Base-by-base conservation (phyloP, 345 rosid genomes). In the Salix suchowensis region DNA sequence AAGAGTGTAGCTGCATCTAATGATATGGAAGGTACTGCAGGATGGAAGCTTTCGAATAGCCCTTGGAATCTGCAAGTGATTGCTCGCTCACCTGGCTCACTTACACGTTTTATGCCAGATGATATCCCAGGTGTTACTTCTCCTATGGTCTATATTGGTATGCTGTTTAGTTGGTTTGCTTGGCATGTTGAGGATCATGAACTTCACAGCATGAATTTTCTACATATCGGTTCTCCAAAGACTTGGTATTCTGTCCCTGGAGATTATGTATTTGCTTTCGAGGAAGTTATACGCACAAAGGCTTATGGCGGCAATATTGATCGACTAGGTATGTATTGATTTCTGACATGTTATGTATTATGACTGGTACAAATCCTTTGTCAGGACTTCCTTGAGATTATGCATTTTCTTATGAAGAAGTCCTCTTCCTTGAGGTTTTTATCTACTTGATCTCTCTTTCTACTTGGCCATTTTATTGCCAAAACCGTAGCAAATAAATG, bases 111-210 rank as follows among this genome's bases (percentile, higher is more conserved):
- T 84, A 94, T 96, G 99, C 97, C 99, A 21, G 99, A 96, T 87
- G 97, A 96, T 82, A 96, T 96, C 72, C 99, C 97, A 8, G 99
- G 99, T 76, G 99, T 96, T 65, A 91, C 99, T 73, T 92, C 97
- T 73, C 98, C 99, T 54, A 94, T 96, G 98, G 83, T 96, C 73
- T 96, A 94, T 83, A 89, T 96, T 52, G 99, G 98, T 60, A 96
- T 96, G 99, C 55, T 96, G 85, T 96, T 92, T 81, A 96, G 98
- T 88, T 96, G 99, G 99, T 96, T 96, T 88, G 99, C 99, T 69
- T 96, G 99, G 98, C 99, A 94, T 77, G 97, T 96, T 79, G 99
- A 96, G 84, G 99, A 96, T 87, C 99, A 96, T 67, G 99, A 96
- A 78, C 97, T 96, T 83, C 98, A 94, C 81, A 94, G 98, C 87